phyloP scores from a whole-genome alignment of 768 basidiomycete genomes.

The Macrolepiota dolichaula region DNA sequence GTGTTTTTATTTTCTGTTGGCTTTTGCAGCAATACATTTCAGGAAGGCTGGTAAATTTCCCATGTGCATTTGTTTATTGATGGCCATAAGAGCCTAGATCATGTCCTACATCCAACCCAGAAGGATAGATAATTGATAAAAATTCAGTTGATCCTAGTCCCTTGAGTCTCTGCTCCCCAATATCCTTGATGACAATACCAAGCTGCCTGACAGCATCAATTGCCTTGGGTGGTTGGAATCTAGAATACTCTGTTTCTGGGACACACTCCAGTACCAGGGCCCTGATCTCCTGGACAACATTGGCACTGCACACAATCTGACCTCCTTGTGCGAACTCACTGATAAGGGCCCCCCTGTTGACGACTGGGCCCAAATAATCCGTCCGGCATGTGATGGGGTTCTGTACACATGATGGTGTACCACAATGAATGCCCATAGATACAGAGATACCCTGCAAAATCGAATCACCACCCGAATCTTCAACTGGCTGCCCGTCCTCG shows the following conservation, averaged over 20 bases:
- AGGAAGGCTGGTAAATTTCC: too few species aligned
- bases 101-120: conserved; percentile 65
- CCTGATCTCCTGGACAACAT: conserved; percentile 79
- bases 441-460: conserved; percentile 91
- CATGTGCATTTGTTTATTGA: conserved; percentile 39
- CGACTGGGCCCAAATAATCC: conserved; percentile 98
- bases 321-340: conserved; percentile 82
- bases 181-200: conserved; percentile 61
- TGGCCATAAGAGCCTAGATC: conserved; percentile 41
- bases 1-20: too few species aligned
- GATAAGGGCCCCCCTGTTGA: conserved; percentile 89
- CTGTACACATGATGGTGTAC: conserved; percentile 81
- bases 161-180: conserved; percentile 92
- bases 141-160: conserved; percentile 90
- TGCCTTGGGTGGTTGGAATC: conserved; percentile 51
- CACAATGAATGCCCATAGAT: conserved; percentile 97
- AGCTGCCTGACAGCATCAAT: conserved; percentile 75
- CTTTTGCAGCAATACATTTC: too few species aligned
- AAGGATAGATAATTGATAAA: conserved; percentile 82
- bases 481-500: conserved; percentile 82
- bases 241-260: conserved; percentile 58
- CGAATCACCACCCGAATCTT: conserved; percentile 60
- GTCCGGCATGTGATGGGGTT: conserved; percentile 92
- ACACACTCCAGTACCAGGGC: conserved; percentile 55
- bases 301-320: conserved; percentile 88